Percentiles rank a stretch among this genome's conserved stretches.
Evolutionary conservation across 768 basidiomycete species (phyloP).

Genomic region (Suillus subalutaceus): DNA sequence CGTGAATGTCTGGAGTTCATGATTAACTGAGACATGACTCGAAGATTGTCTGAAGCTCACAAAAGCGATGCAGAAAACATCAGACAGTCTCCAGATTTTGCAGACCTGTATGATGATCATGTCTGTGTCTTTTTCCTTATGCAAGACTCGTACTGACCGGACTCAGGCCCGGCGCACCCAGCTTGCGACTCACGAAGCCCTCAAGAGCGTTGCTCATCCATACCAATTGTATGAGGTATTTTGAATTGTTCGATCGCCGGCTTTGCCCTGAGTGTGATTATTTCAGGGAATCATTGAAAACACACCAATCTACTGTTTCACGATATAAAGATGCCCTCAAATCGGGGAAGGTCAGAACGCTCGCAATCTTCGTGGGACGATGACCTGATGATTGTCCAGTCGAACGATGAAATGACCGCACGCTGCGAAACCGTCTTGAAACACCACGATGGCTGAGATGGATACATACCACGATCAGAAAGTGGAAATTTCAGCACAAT

Average conservation of each 20-base stretch:
- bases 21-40: constrained; percentile 2
- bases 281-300: constrained; percentile 70
- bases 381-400: constrained; percentile 36
- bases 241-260: background rate
- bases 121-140: constrained; percentile 42
- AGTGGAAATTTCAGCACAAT: constrained; percentile 64
- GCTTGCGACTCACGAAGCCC: constrained; percentile 71
- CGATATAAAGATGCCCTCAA: constrained; percentile 60
- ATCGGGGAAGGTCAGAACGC: constrained; percentile 39
- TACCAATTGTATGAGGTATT: constrained; percentile 68
- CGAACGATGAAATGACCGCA: constrained; percentile 64
- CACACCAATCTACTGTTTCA: constrained; percentile 68
- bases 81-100: constrained; percentile 73
- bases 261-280: constrained; percentile 7
- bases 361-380: background rate
- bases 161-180: constrained; percentile 72
- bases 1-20: background rate
- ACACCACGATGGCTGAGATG: constrained; percentile 88
- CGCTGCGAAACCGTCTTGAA: constrained; percentile 88
- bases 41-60: constrained; percentile 78
- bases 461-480: constrained; percentile 79
- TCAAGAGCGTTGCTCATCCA: constrained; percentile 80
- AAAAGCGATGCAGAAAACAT: constrained; percentile 75
- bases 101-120: constrained; percentile 80
- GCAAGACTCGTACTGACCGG: constrained; percentile 12